These are phyloP conservation scores for Trichoderma asperelloides DNA, from an alignment of 495 filamentous ascomycete species.

Conservation along the genomic window DNA sequence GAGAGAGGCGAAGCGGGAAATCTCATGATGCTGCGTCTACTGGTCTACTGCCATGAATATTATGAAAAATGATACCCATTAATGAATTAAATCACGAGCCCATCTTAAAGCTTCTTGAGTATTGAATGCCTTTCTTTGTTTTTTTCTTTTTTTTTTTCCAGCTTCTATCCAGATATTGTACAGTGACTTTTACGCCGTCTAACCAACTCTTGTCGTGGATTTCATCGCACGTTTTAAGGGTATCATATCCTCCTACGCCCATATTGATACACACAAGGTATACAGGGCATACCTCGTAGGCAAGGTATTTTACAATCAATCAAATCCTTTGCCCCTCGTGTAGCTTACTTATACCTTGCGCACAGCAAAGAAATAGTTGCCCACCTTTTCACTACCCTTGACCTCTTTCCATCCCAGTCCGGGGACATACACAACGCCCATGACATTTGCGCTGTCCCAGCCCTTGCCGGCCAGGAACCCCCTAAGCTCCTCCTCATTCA, in stretches of 20 bases:
- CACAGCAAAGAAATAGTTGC: slow-evolving; percentile 95
- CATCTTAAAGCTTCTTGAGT: background rate
- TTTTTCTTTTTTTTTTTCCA: background rate
- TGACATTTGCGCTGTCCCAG: slow-evolving; percentile 42
- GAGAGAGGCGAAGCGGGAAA: background rate
- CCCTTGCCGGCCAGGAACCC: slow-evolving; percentile 47
- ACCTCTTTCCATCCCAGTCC: slow-evolving; percentile 88
- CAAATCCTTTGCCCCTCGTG: no score
- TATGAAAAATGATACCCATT: background rate
- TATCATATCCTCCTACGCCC: background rate
- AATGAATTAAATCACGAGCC: background rate
- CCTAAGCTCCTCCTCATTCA: slow-evolving; percentile 75
- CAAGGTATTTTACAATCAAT: no score
- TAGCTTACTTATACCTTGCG: slow-evolving; percentile 39
- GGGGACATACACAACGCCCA: slow-evolving; percentile 88
- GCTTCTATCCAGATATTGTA: background rate
- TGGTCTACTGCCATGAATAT: background rate
- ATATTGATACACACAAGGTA: background rate
- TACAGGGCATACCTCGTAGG: background rate
- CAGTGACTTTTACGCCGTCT: background rate
- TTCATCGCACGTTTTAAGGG: background rate
- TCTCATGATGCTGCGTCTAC: background rate
- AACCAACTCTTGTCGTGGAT: background rate
- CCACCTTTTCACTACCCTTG: slow-evolving; percentile 68
- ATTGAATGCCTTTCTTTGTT: background rate